Conservation (phyloP, 768 basidiomycete species). For the Leccinum variicolor region DNA sequence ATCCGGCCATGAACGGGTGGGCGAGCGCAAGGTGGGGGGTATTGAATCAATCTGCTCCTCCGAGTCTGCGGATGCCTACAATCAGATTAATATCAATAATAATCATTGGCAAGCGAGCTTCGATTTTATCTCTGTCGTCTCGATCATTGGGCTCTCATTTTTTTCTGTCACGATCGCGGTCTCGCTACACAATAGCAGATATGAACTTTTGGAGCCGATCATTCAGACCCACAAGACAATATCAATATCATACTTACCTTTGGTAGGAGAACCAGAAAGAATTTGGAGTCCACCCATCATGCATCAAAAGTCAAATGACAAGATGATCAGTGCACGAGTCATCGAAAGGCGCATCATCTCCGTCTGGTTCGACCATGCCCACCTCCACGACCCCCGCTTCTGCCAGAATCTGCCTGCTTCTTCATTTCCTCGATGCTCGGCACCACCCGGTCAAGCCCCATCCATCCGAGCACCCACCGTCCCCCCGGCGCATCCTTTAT, state of each 20-base stretch:
- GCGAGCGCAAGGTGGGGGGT: conserved; percentile 62
- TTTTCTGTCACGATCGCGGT: conserved; percentile 76
- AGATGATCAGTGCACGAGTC: conserved; percentile 1
- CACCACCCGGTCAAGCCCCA: conserved; percentile 15
- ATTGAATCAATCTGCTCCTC: conserved; percentile 81
- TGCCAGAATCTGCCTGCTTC: not conserved
- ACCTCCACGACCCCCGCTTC: not conserved
- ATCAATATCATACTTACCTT: not conserved
- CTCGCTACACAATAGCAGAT: conserved; percentile 45
- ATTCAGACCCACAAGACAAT: not conserved
- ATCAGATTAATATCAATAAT: not conserved
- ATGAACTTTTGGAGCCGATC: not conserved
- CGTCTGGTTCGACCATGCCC: not conserved
- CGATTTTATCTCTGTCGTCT: conserved; percentile 77
- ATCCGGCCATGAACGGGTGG: conserved; percentile 49
- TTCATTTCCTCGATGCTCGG: conserved; percentile 27
- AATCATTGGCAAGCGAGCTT: no score
- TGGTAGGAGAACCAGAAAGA: not conserved
- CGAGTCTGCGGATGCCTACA: conserved; percentile 72
- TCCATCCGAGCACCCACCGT: conserved; percentile 19
- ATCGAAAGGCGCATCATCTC: not conserved
- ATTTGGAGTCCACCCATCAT: not conserved
- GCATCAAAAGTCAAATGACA: not conserved
- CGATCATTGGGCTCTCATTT: conserved; percentile 86
- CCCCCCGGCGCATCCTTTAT: conserved; percentile 36